Base-by-base conservation (phyloP, 2,329 filamentous ascomycete genomes). In the Neobulgaria alba region DNA sequence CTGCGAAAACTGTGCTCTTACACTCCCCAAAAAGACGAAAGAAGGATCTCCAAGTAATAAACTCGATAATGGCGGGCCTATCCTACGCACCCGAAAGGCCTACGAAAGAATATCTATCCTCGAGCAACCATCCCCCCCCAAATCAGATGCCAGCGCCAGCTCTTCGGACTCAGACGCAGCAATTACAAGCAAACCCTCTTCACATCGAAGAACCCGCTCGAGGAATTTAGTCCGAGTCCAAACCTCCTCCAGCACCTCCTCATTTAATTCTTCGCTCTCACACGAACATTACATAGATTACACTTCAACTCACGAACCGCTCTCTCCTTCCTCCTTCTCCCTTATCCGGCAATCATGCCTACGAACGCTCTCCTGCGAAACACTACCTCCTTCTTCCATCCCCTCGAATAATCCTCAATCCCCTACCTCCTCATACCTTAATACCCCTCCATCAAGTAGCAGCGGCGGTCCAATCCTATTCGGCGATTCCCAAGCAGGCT, bases 391-490 rank as follows among this genome's bases (percentile, higher is more conserved):
- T 19, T 62, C 65, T 20, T 64, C 64, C 20, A 63, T 64, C 21
- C 63, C 62, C 16, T 57, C 61, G 20, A 62, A 60, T 20, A 53
- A 52, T 14, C 7, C 7, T 12, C 23, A 26, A 26, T 56, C 63
- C 2, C 61, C 60, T 14, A 61, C 61, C 20, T 65, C 69, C 2
- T 66, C 71, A 9, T 55, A 62, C 29, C 54, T 62, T 10, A 55
- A 60, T 18, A 66, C 67, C 16, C 55, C 61, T 3, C 61, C 61
- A 18, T 61, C 57, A 39, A 61, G 65, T 2, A 65, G 73, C 41
- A 76, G 75, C 2, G 78, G 77, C 2, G 78, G 78, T 0, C 77
- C 79, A 20, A 79, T 83, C 39, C 81, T 83, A 58, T 82, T 83
- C 45, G 79, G 79, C 20, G 79, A 83, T 53, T 69, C 75, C 1